These are phyloP conservation scores for Miscanthus sacchariflorus DNA, from an alignment of 202 grass and related monocot genomes.

Conservation along the genomic window DNA sequence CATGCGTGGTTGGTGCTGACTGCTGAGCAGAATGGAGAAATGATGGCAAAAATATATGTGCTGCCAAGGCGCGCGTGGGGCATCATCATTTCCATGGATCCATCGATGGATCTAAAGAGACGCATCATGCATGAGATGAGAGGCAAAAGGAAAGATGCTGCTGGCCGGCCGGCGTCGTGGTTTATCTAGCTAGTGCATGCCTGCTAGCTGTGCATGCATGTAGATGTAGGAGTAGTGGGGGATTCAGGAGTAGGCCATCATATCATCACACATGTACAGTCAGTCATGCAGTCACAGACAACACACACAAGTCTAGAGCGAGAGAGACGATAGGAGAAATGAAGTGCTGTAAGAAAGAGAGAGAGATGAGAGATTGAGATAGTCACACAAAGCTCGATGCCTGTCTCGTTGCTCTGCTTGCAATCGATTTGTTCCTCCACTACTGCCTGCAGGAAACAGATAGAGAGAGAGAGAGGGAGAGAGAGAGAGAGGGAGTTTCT, in stretches of 20 bases:
- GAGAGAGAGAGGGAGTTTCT: background rate
- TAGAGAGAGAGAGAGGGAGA: background rate
- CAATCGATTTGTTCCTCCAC: conserved; percentile 62
- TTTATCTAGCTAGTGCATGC: conserved; percentile 23
- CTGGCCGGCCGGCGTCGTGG: background rate
- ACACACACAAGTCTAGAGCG: conserved; percentile 21
- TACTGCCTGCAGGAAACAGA: conserved; percentile 22
- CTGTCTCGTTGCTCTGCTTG: conserved; percentile 20
- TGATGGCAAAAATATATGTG: conserved; percentile 44
- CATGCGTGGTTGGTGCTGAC: background rate
- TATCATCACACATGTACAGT: conserved; percentile 40
- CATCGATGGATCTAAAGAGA: conserved; percentile 25
- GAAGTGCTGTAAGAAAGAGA: background rate
- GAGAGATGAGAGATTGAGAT: background rate
- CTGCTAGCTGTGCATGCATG: background rate
- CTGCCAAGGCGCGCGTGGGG: conserved; percentile 44
- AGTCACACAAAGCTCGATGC: background rate
- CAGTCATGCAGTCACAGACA: background rate
- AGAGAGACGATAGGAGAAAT: background rate
- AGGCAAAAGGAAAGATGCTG: conserved; percentile 35
- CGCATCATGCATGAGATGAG: background rate
- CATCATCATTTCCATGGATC: conserved; percentile 48
- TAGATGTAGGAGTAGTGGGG: conserved; percentile 4
- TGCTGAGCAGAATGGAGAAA: conserved; percentile 23
- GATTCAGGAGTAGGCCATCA: conserved; percentile 55